Evolutionary conservation across 139 green algal species (phyloP), one percentile per base, ranked within the genome.

Genomic region (Chlorella vulgaris): DNA sequence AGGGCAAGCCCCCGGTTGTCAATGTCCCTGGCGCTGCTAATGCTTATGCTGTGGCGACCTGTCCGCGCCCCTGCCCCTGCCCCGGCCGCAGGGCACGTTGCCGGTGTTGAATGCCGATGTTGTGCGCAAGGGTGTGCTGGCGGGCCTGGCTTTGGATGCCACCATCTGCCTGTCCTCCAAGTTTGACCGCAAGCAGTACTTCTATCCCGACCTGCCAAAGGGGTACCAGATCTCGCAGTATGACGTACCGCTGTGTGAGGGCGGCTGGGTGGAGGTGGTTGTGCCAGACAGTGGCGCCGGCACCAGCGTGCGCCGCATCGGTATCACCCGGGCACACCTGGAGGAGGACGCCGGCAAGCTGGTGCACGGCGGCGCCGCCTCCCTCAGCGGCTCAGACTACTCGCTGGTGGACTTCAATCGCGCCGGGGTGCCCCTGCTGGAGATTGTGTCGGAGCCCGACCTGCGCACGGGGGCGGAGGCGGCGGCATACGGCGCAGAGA

Each of bases 101-200:
- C 96, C 96, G 0, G 86, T 94, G n/a, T 68, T 97, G 2, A 98
- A 96, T 73, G 47, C 63, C 3, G 91, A 91, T 43, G 86, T 93
- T 21, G 91, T 98, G 50, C 81, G 82, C 10, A 91, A 95, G 55
- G 93, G 86, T 2, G 76, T 97, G n/a, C 62, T 86, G 33, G 89
- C 92, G 38, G 94, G 96, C 4, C 81, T 99, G 33, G 96, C 96
- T 15, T 89, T 99, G 40, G 85, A 93, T 67, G 92, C 87, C 61
- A 74, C 80, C 26, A 92, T 99, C n/a, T 83, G 86, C 4, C 87
- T 67, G 7, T n/a, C 47, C 22, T 97, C 92, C 43, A 98, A 98
- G 86, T 99, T 99, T 91, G 97, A 99, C 89, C 90, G 96, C 76
- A 99, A 99, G 89, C 80, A 99, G 86, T 99, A 99, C 91, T 99